These are phyloP conservation scores for Arthrobotrys sinensis DNA, from an alignment of 2,329 filamentous ascomycete genomes.

Conservation along the genomic window DNA sequence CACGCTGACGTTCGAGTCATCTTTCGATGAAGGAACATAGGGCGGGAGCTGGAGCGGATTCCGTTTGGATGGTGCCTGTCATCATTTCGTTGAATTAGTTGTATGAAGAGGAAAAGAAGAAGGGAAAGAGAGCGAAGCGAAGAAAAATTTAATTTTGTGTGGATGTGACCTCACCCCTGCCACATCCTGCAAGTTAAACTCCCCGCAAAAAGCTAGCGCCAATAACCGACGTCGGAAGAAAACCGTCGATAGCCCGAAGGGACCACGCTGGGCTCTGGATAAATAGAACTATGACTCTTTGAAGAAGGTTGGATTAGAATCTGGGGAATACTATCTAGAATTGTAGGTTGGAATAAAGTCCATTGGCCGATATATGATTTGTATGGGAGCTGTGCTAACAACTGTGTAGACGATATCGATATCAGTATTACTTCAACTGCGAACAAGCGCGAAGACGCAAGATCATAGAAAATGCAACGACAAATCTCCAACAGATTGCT, in stretches of 20 bases:
- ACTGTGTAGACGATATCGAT: slow-evolving; percentile 9
- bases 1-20: slow-evolving; percentile 56
- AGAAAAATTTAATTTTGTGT: slow-evolving; percentile 34
- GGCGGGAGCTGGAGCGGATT: slow-evolving; percentile 59
- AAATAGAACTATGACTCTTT: slow-evolving; percentile 41
- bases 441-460: background rate
- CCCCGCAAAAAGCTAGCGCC: slow-evolving; percentile 24
- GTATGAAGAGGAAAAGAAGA: slow-evolving; percentile 54
- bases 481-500: slow-evolving; percentile 40
- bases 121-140: slow-evolving; percentile 9
- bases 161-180: slow-evolving; percentile 15
- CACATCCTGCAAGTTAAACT: slow-evolving; percentile 16
- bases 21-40: slow-evolving; percentile 45
- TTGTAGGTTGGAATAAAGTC: background rate
- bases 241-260: slow-evolving; percentile 59
- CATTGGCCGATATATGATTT: slow-evolving; percentile 1
- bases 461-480: slow-evolving; percentile 52
- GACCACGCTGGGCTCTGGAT: slow-evolving; percentile 58
- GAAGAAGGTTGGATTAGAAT: slow-evolving; percentile 3
- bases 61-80: slow-evolving; percentile 57
- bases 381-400: background rate
- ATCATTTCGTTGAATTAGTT: slow-evolving; percentile 62
- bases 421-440: slow-evolving; percentile 19
- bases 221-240: slow-evolving; percentile 56
- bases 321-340: slow-evolving; percentile 1